Conservation (phyloP, 129 eudicot species). For the Chrysanthemum makinoi region DNA sequence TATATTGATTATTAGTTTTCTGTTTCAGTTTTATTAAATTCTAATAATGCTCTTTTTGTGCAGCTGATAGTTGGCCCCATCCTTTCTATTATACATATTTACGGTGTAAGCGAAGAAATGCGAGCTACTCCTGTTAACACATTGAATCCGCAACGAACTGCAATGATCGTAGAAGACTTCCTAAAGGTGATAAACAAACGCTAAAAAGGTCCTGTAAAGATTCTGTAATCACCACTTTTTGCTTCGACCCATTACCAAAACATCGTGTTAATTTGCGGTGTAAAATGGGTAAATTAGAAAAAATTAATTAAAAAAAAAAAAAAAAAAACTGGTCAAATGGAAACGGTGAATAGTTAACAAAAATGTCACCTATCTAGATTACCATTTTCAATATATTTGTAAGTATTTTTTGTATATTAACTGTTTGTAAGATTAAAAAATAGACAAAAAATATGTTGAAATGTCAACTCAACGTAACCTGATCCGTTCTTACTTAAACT, state of each 20-base stretch:
- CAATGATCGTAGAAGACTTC: constrained; percentile 77
- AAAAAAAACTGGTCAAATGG: neutral
- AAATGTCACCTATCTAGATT: no score
- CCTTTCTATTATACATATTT: constrained; percentile 66
- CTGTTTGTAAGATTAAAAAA: neutral
- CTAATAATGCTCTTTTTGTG: constrained; percentile 24
- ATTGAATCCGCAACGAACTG: constrained; percentile 89
- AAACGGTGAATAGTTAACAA: no score
- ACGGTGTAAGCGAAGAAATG: constrained; percentile 88
- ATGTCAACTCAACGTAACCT: neutral
- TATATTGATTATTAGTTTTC: neutral
- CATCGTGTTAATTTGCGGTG: no score
- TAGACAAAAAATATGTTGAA: neutral
- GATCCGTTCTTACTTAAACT: neutral
- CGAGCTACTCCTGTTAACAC: constrained; percentile 90
- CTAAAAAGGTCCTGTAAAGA: neutral
- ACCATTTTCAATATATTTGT: neutral
- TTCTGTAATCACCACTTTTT: neutral
- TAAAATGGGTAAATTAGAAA: neutral
- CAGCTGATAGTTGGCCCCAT: constrained; percentile 87
- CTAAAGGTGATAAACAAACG: constrained; percentile 53
- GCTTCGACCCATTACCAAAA: neutral
- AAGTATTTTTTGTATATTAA: neutral
- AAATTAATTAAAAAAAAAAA: neutral
- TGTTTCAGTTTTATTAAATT: neutral